Evolutionary conservation across 768 basidiomycete species (phyloP), one percentile per base, ranked within the genome.

Genomic region (Cyclocybe cylindracea): DNA sequence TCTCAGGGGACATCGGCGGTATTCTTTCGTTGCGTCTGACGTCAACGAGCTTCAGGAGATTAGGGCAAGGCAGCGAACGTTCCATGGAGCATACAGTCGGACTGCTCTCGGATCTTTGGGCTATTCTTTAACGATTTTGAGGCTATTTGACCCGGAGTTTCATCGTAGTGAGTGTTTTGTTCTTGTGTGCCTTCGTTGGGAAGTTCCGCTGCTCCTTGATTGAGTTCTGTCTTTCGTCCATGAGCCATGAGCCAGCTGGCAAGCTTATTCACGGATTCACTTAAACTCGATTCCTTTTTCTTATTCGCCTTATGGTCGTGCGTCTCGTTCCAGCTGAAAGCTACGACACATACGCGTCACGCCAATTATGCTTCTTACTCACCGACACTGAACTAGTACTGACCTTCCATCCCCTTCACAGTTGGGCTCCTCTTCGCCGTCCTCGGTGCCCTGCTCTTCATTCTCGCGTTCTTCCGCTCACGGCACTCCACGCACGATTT

Each of bases 51-150:
- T 86, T 46, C 83, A 83, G 18, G 91, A 94, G 63, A 68, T 94
- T 13, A 79, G 91, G 10, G 91, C 91, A 1, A 78, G 90, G 29
- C 84, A 89, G 57, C 78, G 91, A 38, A 94, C 91, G 0, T 92
- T 91, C 62, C 81, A 92, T 46, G 91, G 89, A 11, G 89, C 91
- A 10, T 93, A 93, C 67, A 78, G 77, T 36, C 83, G 91, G 24
- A 87, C 85, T 0, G 90, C 90, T 0, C 73, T 94, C 7, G 83
- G 83, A 10, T 82, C 83, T 50, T 75, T 94, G 2, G 86, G 89
- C 0, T 91, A 88, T 61, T 78, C 87, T 1, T 66, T 92, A 48
- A 78, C 89, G 0, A 80, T 93, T 47, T 72, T 94, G 8, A 83
- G 89, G 41, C 77, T 94, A n/a, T 94, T 94, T 57, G 87, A 92